Conservation (phyloP, 2,329 filamentous ascomycete genomes). For the Shiraia sp. region DNA sequence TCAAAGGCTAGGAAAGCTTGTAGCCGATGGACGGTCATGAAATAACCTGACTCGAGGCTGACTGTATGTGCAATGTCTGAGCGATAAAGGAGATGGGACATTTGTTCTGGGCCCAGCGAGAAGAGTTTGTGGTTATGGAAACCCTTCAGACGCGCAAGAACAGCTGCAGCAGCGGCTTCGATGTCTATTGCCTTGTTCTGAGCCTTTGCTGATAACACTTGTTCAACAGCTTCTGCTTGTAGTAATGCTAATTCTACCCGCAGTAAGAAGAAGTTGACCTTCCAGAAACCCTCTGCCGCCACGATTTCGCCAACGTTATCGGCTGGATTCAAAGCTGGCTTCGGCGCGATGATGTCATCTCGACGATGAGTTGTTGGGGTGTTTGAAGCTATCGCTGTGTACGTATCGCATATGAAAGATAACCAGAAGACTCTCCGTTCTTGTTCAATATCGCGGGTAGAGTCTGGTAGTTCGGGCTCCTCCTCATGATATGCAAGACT, state of each 20-base stretch:
- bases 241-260: conserved; percentile 22
- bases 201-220: conserved; percentile 16
- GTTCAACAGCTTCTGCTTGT: conserved; percentile 28
- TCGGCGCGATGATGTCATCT: conserved; percentile 17
- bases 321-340: conserved; percentile 14
- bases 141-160: conserved; percentile 14
- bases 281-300: conserved; percentile 25
- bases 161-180: conserved; percentile 1
- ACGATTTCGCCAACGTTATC: conserved; percentile 20
- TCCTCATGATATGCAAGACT: conserved; percentile 23
- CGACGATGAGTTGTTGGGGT: conserved; percentile 20
- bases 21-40: conserved; percentile 26
- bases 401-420: conserved; percentile 23
- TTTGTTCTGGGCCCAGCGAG: conserved; percentile 12
- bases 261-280: conserved; percentile 24
- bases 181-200: conserved; percentile 6
- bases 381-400: conserved; percentile 19
- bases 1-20: conserved; percentile 19
- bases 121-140: conserved; percentile 29
- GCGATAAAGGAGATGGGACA: conserved; percentile 28
- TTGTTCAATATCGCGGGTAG: conserved; percentile 18
- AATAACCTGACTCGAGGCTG: conserved; percentile 26
- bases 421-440: conserved; percentile 30
- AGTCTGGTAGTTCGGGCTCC: not conserved
- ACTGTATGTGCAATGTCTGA: conserved; percentile 28